phyloP scores from a whole-genome alignment of 2,329 filamentous ascomycete genomes.

The Sporothrix protearum region DNA sequence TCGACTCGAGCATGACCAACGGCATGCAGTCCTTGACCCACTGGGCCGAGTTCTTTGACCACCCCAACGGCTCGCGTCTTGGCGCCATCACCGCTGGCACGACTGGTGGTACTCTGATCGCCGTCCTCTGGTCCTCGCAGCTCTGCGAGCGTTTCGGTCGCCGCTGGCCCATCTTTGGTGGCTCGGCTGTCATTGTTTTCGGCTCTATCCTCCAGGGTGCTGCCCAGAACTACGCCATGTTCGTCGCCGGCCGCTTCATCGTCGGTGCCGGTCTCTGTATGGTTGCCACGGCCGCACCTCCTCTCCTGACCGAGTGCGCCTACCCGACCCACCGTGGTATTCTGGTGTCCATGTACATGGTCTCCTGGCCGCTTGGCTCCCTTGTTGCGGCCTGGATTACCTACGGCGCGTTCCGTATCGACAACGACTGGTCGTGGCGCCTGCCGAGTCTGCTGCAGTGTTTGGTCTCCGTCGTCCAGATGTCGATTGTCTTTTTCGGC shows the following conservation, averaged over 20 bases:
- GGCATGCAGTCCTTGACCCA: conserved; percentile 36
- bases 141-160: conserved; percentile 61
- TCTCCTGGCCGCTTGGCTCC: conserved; percentile 75
- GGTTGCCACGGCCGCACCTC: conserved; percentile 35
- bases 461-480: conserved; percentile 24
- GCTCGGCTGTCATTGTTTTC: conserved; percentile 66
- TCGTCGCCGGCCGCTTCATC: conserved; percentile 67
- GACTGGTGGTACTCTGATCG: conserved; percentile 20
- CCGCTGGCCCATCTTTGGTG: conserved; percentile 67
- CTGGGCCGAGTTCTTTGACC: conserved; percentile 34
- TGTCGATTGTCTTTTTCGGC: conserved; percentile 23
- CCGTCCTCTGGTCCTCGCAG: conserved; percentile 14
- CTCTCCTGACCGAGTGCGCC: conserved; percentile 54
- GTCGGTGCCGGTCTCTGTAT: conserved; percentile 60
- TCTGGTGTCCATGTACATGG: conserved; percentile 73
- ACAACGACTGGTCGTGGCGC: conserved; percentile 32
- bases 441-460: conserved; percentile 46
- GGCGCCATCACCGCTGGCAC: conserved; percentile 32
- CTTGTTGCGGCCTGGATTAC: conserved; percentile 70
- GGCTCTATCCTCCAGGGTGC: conserved; percentile 72
- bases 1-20: conserved; percentile 37
- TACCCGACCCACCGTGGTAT: conserved; percentile 74
- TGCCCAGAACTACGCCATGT: conserved; percentile 54
- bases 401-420: conserved; percentile 50
- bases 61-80: conserved; percentile 33